Conservation (phyloP, 768 basidiomycete species). For the Boletus rubroflammeus region DNA sequence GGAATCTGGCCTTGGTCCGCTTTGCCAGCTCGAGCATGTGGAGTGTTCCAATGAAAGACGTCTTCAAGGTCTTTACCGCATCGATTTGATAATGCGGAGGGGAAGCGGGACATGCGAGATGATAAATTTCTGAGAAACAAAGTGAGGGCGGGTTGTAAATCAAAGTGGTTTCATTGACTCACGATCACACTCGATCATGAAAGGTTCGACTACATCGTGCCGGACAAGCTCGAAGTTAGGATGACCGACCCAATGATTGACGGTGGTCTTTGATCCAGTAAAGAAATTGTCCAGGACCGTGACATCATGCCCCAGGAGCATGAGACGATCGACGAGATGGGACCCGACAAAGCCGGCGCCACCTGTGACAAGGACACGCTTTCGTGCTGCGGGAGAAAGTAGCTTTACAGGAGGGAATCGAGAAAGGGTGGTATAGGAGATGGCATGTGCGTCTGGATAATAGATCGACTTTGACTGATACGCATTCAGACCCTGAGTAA, state of each 20-base stretch:
- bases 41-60: constrained; percentile 95
- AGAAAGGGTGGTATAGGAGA: constrained; percentile 89
- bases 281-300: constrained; percentile 99
- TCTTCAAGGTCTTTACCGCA: constrained; percentile 97
- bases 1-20: constrained; percentile 94
- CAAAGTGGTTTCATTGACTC: constrained; percentile 24
- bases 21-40: constrained; percentile 99
- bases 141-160: background rate
- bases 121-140: constrained; percentile 77
- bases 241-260: constrained; percentile 94
- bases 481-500: constrained; percentile 39
- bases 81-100: constrained; percentile 98
- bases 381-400: constrained; percentile 70
- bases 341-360: constrained; percentile 99
- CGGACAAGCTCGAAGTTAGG: constrained; percentile 98
- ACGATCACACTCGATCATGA: constrained; percentile 99
- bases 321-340: constrained; percentile 94
- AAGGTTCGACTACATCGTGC: constrained; percentile 95
- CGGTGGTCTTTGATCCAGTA: constrained; percentile 96
- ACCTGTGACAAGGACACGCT: constrained; percentile 92
- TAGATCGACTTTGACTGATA: constrained; percentile 87
- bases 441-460: constrained; percentile 72
- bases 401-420: constrained; percentile 92
- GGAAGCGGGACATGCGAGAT: constrained; percentile 96
- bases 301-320: constrained; percentile 97